Evolutionary conservation across 2,329 filamentous ascomycete species (phyloP).

Genomic region (Aspergillus sp.): DNA sequence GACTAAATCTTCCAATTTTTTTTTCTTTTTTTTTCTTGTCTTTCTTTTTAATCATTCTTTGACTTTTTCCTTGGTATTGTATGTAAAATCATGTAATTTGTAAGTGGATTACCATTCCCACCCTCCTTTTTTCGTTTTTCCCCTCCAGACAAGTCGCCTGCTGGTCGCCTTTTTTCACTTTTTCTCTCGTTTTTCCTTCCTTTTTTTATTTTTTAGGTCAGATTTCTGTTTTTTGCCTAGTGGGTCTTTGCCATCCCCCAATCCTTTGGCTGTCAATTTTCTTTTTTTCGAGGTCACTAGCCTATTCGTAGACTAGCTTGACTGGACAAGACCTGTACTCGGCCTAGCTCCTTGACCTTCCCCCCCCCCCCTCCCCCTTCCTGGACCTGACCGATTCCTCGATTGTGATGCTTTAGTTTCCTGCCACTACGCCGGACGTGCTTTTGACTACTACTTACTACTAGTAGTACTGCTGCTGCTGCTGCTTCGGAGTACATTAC

Average conservation of each 20-base stretch:
- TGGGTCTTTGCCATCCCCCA: slow-evolving; percentile 14
- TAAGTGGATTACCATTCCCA: slow-evolving; percentile 3
- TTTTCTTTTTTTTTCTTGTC: not conserved
- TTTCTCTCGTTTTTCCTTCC: slow-evolving; percentile 9
- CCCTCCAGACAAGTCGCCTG: not conserved
- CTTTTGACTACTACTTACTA: not conserved
- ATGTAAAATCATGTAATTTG: not conserved
- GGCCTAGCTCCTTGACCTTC: slow-evolving; percentile 12
- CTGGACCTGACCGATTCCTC: slow-evolving; percentile 13
- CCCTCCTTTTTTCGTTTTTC: not conserved
- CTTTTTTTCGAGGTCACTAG: slow-evolving; percentile 11
- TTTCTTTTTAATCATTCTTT: not conserved
- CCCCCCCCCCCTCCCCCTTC: slow-evolving; percentile 9
- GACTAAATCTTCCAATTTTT: not conserved
- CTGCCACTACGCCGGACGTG: slow-evolving; percentile 2
- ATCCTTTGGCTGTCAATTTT: slow-evolving; percentile 18
- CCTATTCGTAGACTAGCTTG: slow-evolving; percentile 11
- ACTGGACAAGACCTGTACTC: not conserved
- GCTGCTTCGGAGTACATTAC: not conserved
- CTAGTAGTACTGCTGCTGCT: not conserved
- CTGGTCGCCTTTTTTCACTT: slow-evolving; percentile 1
- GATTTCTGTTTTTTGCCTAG: slow-evolving; percentile 7
- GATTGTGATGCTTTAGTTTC: slow-evolving; percentile 11
- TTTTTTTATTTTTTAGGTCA: slow-evolving; percentile 9
- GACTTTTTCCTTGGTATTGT: not conserved